Percentiles rank a stretch among this genome's conserved stretches.
phyloP scores from a whole-genome alignment of 1,284 basidiomycete species.

The Erythrobasidium hasegawianum region DNA sequence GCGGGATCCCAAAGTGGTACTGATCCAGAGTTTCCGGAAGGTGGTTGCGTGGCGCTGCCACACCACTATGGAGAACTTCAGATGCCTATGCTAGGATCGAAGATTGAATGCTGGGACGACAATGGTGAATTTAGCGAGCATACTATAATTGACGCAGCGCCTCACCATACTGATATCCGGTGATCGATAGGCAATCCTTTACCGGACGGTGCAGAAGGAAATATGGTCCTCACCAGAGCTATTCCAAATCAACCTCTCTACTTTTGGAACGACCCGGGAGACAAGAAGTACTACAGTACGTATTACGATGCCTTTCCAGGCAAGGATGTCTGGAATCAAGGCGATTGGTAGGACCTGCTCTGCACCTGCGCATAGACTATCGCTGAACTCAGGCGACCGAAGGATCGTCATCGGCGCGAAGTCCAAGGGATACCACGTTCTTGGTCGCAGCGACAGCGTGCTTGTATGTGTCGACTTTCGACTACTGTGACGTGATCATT shows the following conservation, averaged over 20 bases:
- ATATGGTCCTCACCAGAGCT: slow-evolving; percentile 65
- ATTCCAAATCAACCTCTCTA: slow-evolving; percentile 82
- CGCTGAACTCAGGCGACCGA: neutral
- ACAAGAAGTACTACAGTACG: slow-evolving; percentile 63
- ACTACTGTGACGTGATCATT: too few species aligned
- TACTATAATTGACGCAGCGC: neutral
- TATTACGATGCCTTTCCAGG: slow-evolving; percentile 66
- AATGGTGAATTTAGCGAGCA: neutral
- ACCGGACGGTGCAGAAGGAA: slow-evolving; percentile 51
- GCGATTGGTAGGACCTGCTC: slow-evolving; percentile 57
- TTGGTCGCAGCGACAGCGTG: too few species aligned
- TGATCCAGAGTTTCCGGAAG: too few species aligned
- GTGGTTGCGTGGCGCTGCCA: too few species aligned
- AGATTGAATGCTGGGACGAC: slow-evolving; percentile 13
- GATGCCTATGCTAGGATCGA: too few species aligned
- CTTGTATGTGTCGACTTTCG: too few species aligned
- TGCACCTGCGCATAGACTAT: too few species aligned
- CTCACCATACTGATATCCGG: too few species aligned
- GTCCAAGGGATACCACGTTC: too few species aligned
- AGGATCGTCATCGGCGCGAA: too few species aligned
- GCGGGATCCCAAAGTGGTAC: too few species aligned
- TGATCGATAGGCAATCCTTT: slow-evolving; percentile 43
- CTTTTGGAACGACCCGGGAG: slow-evolving; percentile 65
- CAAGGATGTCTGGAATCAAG: slow-evolving; percentile 58
- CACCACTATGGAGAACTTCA: too few species aligned